Percentiles rank a stretch among this genome's conserved stretches.
Evolutionary conservation across 495 filamentous ascomycete species (phyloP).

Genomic region (Chaetomium cochliodes): DNA sequence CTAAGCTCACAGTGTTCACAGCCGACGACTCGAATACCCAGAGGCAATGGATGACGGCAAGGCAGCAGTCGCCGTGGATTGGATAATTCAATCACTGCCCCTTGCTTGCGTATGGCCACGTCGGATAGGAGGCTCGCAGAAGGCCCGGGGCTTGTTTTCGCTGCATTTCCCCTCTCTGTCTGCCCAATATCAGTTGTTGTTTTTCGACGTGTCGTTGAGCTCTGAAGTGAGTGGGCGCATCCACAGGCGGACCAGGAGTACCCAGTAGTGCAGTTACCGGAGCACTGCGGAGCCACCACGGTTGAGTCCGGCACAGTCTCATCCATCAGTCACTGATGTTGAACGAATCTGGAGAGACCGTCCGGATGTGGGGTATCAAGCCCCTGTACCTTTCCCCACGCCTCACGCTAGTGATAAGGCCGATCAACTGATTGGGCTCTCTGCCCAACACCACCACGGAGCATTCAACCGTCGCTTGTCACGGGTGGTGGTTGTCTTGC

Average conservation of each 20-base stretch:
- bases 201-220: not conserved
- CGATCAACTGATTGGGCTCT: constrained; percentile 36
- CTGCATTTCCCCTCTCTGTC: not conserved
- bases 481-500: constrained; percentile 25
- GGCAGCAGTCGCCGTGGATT: not conserved
- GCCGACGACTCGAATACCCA: not conserved
- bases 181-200: not conserved
- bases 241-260: no score
- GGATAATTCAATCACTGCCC: not conserved
- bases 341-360: not conserved
- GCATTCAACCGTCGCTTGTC: constrained; percentile 23
- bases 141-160: not conserved
- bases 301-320: constrained; percentile 5
- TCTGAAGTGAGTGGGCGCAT: not conserved
- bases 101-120: not conserved
- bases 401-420: constrained; percentile 29
- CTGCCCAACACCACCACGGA: constrained; percentile 14
- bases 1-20: constrained; percentile 10
- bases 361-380: not conserved
- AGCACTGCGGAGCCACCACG: not conserved
- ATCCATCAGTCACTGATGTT: not conserved
- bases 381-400: constrained; percentile 8
- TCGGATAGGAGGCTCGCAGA: not conserved
- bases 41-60: not conserved
- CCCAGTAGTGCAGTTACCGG: no score